These are phyloP conservation scores for Lathyrus oleraceus DNA, from an alignment of 306 rosid species.

Conservation along the genomic window DNA sequence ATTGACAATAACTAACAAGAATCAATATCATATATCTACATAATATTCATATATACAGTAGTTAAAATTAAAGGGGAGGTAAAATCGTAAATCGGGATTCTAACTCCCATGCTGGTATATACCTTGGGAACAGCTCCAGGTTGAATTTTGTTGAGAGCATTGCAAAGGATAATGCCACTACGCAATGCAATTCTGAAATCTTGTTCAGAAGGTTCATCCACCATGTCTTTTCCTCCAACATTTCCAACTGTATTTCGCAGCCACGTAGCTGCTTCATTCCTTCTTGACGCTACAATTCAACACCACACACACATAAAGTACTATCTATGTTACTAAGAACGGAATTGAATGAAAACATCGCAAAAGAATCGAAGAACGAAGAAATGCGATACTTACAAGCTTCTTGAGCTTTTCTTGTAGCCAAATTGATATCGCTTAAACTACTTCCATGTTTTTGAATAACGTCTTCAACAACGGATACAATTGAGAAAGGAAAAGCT, in stretches of 20 bases:
- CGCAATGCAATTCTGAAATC: constrained; percentile 79
- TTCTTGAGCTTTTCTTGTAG: constrained; percentile 74
- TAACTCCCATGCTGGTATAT: neutral
- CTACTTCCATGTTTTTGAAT: constrained; percentile 61
- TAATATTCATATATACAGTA: no score
- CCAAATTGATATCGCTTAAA: constrained; percentile 44
- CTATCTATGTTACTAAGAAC: neutral
- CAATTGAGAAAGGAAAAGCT: constrained; percentile 55
- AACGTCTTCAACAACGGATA: constrained; percentile 74
- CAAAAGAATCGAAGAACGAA: neutral
- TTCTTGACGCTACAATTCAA: constrained; percentile 64
- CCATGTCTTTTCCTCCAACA: constrained; percentile 74
- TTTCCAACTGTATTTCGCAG: constrained; percentile 64
- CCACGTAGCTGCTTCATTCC: constrained; percentile 89
- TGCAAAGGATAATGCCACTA: constrained; percentile 88
- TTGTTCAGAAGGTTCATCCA: constrained; percentile 88
- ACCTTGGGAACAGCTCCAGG: constrained; percentile 86
- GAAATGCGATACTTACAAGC: constrained; percentile 47
- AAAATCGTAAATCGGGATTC: no score
- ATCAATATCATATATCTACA: neutral
- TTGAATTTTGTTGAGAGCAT: constrained; percentile 76
- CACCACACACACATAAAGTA: neutral
- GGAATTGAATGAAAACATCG: neutral
- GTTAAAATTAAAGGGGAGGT: no score
- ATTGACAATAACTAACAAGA: neutral